phyloP scores from a whole-genome alignment of 352 stramenopile species.

The Aphanomyces euteiches region DNA sequence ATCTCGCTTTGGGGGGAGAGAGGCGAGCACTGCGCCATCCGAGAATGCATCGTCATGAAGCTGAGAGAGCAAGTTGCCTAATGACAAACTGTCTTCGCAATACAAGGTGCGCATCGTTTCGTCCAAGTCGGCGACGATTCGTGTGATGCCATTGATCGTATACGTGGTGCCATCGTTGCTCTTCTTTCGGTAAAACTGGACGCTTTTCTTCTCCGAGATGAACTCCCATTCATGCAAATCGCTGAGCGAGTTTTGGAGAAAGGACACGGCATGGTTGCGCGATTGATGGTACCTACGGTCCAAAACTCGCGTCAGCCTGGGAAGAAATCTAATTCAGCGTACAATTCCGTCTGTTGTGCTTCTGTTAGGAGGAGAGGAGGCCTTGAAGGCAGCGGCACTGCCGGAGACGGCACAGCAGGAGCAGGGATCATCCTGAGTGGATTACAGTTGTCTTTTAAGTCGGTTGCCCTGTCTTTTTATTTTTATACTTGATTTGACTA shows the following conservation, averaged over 20 bases:
- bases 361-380: slow-evolving; percentile 19
- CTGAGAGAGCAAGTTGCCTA: slow-evolving; percentile 24
- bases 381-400: not conserved
- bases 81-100: slow-evolving; percentile 19
- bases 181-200: slow-evolving; percentile 30
- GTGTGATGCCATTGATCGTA: slow-evolving; percentile 30
- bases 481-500: too few relatives aligned
- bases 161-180: slow-evolving; percentile 29
- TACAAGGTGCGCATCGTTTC: slow-evolving; percentile 29
- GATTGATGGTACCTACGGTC: slow-evolving; percentile 19
- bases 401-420: not conserved
- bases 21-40: slow-evolving; percentile 19
- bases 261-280: slow-evolving; percentile 27
- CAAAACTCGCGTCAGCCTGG: not conserved
- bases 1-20: slow-evolving; percentile 17
- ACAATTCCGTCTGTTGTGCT: slow-evolving; percentile 28
- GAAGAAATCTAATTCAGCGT: not conserved
- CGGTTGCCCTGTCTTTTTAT: slow-evolving; percentile 1
- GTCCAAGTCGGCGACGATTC: slow-evolving; percentile 27
- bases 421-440: not conserved
- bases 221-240: slow-evolving; percentile 30
- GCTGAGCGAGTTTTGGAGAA: slow-evolving; percentile 29
- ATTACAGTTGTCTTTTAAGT: slow-evolving; percentile 10
- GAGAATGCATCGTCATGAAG: slow-evolving; percentile 25
- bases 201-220: slow-evolving; percentile 30